Conservation (phyloP, 225 moss, liverwort and hornwort genomes). For the Anthoceros angustus region DNA sequence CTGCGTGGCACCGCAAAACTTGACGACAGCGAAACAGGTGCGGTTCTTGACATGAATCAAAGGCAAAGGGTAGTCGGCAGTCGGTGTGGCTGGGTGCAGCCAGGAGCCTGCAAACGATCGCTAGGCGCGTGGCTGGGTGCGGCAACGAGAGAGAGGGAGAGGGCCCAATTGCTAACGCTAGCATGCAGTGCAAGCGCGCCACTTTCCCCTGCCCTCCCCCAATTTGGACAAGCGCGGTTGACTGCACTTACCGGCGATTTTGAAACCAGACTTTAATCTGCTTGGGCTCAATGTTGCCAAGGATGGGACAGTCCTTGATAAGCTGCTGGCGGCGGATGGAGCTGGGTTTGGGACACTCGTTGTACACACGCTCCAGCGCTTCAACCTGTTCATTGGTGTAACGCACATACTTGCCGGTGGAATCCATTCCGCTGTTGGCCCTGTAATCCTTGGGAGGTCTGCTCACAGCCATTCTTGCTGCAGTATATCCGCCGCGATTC, state of each 20-base stretch:
- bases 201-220: too few relatives aligned
- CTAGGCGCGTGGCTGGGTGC: too few relatives aligned
- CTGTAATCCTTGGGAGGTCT: background rate
- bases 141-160: background rate
- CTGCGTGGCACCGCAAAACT: too few relatives aligned
- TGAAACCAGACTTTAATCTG: constrained; percentile 5
- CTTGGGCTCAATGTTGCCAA: constrained; percentile 3
- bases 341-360: constrained; percentile 1
- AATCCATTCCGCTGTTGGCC: background rate
- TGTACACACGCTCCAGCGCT: constrained; percentile 4
- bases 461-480: constrained; percentile 1
- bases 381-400: constrained; percentile 4
- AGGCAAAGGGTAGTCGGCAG: too few relatives aligned
- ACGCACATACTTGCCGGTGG: constrained; percentile 3
- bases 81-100: too few relatives aligned
- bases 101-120: too few relatives aligned
- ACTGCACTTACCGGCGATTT: constrained; percentile 3
- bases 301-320: constrained; percentile 2
- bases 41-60: too few relatives aligned
- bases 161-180: background rate
- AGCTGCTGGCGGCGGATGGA: constrained; percentile 1
- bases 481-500: background rate
- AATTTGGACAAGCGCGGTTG: background rate
- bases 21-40: too few relatives aligned
- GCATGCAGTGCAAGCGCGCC: too few relatives aligned